Evolutionary conservation across 257 asterid species (phyloP).

Genomic region (Eustoma russellianum): DNA sequence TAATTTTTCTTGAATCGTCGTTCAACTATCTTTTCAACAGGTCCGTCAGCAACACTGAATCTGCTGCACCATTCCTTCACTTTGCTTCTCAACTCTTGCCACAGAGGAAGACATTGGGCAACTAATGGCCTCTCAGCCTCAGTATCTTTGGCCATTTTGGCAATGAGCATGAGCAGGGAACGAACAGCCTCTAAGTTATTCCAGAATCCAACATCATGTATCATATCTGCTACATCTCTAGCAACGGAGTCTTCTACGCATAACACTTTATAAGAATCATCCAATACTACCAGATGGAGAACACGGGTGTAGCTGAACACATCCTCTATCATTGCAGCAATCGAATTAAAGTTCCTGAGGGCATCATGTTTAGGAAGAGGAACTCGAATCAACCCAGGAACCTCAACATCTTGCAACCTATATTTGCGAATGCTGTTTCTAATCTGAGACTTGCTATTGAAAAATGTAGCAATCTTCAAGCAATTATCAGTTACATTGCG

Average conservation of each 20-base stretch:
- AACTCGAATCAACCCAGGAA: conserved; percentile 45
- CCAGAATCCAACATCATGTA: conserved; percentile 71
- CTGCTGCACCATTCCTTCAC: conserved; percentile 63
- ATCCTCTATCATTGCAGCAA: conserved; percentile 64
- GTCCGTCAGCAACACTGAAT: conserved; percentile 36
- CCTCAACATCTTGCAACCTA: conserved; percentile 45
- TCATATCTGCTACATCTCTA: conserved; percentile 39
- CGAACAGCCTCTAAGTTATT: conserved; percentile 55
- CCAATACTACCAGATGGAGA: conserved; percentile 49
- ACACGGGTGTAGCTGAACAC: conserved; percentile 44
- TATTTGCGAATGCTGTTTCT: conserved; percentile 49
- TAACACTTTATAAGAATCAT: conserved; percentile 48
- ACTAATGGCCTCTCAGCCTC: conserved; percentile 69
- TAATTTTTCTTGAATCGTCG: conserved; percentile 49
- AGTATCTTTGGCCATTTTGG: conserved; percentile 52
- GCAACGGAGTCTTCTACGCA: conserved; percentile 43
- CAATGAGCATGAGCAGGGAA: conserved; percentile 52
- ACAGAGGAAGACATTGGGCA: conserved; percentile 79
- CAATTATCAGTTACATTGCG: conserved; percentile 48
- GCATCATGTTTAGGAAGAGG: conserved; percentile 40
- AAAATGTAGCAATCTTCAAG: conserved; percentile 48
- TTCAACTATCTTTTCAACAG: conserved; percentile 50
- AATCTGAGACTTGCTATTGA: conserved; percentile 51
- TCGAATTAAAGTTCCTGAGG: conserved; percentile 35
- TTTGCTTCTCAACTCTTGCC: conserved; percentile 59